Percentiles rank a stretch among this genome's conserved stretches.
Evolutionary conservation across 306 rosid species (phyloP).

Genomic region (Prunus davidiana): DNA sequence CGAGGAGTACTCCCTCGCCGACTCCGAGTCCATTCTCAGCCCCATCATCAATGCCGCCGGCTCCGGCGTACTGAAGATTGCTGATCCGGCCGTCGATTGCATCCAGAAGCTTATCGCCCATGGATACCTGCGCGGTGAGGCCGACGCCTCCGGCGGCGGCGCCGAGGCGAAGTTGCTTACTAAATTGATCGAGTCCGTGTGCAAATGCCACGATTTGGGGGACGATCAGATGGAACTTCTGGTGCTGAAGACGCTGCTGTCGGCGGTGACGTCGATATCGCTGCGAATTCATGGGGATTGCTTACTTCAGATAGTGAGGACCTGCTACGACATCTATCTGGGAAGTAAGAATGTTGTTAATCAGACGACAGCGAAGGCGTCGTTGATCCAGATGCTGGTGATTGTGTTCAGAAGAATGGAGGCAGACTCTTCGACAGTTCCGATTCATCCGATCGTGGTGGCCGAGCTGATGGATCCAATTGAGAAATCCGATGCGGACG

Average conservation of each 20-base stretch:
- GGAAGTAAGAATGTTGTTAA: conserved; percentile 85
- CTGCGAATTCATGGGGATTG: conserved; percentile 95
- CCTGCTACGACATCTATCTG: conserved; percentile 87
- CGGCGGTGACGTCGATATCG: conserved; percentile 91
- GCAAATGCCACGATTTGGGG: conserved; percentile 84
- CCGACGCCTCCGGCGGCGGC: conserved; percentile 51
- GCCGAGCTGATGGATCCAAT: conserved; percentile 87
- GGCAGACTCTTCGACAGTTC: conserved; percentile 95
- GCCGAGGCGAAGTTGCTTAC: conserved; percentile 72
- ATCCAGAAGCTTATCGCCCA: conserved; percentile 87
- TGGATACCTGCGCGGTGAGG: conserved; percentile 93
- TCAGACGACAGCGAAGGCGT: conserved; percentile 96
- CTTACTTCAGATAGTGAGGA: conserved; percentile 80
- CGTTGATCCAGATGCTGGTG: conserved; percentile 93
- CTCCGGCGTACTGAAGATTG: conserved; percentile 76
- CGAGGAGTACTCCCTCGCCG: conserved; percentile 64
- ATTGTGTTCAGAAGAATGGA: conserved; percentile 98
- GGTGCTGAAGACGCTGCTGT: conserved; percentile 74
- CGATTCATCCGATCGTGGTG: conserved; percentile 92
- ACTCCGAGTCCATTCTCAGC: conserved; percentile 72
- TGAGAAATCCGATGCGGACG: conserved; percentile 74
- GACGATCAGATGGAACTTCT: conserved; percentile 84
- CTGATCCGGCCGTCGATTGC: conserved; percentile 97
- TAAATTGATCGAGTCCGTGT: conserved; percentile 79
- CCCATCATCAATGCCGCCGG: conserved; percentile 84